Base-by-base conservation (phyloP, 2,329 filamentous ascomycete species). In the Nemania sp. region DNA sequence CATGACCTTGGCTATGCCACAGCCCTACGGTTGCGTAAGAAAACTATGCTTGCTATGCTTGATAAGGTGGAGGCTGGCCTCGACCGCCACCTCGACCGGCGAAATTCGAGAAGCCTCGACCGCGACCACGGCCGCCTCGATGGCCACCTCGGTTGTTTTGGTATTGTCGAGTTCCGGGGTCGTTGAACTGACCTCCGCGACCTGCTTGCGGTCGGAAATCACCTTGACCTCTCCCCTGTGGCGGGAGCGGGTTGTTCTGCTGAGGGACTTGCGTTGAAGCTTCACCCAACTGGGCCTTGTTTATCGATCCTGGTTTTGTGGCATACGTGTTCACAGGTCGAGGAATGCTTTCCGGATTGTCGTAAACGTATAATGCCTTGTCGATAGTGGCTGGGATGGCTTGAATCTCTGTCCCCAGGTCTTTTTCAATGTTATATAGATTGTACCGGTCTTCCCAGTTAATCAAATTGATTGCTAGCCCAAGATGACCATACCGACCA, bases 361-460 rank as follows among this genome's bases (percentile, higher is more conserved):
- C 97, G 80, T 99, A 99, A 59, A 99, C 96, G 79, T 99, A 99
- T 43, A 99, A 89, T 72, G 92, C 97, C 88, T 98, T 98, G 85
- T 99, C 96, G 73, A 99, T 99, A 73, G 89, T 92, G 60, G 90
- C 87, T 20, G 96, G 96, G 76, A 99, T 99, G n/a, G 96, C 91
- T 78, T 96, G 93, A 69, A 99, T 99, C 82, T 99, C 96, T 6
- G 96, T 99, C 60, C 96, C 96, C 47, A 99, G 86, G 77, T 99
- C 96, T 75, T 97, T 92, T 81, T 99, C 96, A 74, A 99, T 99
- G 80, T 97, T 97, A 86, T 99, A 99, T 22, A 99, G 87, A 81
- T 98, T 99, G 87, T 97, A 98, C 29, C 96, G 90, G 80, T 99
- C 96, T 66, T 99, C 96, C 96, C 96, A 99, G 81, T 97, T 98